These are phyloP conservation scores for Plasmodium sp. DNA, from an alignment of 169 alveolate genomes.

Conservation along the genomic window DNA sequence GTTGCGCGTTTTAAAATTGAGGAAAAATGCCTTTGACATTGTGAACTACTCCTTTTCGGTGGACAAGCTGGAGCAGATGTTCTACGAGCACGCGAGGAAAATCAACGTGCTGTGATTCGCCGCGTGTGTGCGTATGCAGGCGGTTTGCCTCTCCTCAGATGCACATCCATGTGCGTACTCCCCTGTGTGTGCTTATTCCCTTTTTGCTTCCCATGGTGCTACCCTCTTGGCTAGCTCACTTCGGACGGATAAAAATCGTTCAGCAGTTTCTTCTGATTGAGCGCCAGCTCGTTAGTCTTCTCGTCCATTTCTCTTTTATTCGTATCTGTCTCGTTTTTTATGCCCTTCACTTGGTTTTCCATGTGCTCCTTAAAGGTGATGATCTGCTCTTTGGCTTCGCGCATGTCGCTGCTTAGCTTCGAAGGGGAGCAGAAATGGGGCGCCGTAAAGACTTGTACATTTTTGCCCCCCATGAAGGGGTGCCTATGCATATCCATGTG, in stretches of 20 bases:
- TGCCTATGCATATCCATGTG: not conserved
- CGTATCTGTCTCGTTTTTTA: not conserved
- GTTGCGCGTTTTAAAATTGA: constrained; percentile 19
- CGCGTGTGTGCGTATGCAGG: not conserved
- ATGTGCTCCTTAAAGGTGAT: constrained; percentile 25
- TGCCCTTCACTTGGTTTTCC: constrained; percentile 26
- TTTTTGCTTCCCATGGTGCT: no score
- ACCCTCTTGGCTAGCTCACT: constrained; percentile 1
- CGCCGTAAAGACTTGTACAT: not conserved
- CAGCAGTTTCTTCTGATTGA: constrained; percentile 42
- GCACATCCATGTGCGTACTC: not conserved
- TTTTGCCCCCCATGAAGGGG: not conserved
- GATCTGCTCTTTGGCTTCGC: constrained; percentile 22
- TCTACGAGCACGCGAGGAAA: constrained; percentile 53
- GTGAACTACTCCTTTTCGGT: constrained; percentile 56
- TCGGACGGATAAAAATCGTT: constrained; percentile 61
- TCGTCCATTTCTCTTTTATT: constrained; percentile 46
- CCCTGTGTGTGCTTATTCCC: not conserved
- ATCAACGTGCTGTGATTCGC: constrained; percentile 39
- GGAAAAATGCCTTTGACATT: constrained; percentile 45
- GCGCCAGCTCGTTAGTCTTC: constrained; percentile 13
- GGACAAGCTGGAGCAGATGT: constrained; percentile 55
- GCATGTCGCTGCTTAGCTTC: constrained; percentile 29
- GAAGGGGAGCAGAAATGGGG: not conserved
- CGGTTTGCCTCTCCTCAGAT: not conserved